Conservation (phyloP, 2,329 filamentous ascomycete genomes). For the Aspergillus hortae region DNA sequence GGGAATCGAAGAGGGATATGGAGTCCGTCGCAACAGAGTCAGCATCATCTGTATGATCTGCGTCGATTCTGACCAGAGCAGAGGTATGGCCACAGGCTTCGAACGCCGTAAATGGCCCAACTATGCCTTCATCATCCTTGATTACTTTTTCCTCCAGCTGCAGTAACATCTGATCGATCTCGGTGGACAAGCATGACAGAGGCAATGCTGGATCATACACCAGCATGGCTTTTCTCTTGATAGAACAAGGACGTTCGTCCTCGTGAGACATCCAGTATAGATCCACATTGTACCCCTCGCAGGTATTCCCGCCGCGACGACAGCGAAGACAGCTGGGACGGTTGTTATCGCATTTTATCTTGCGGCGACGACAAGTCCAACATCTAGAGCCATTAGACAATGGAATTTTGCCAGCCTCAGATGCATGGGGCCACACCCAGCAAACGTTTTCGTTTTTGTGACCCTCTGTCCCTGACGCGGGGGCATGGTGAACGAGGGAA, state of each 20-base stretch:
- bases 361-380: constrained; percentile 8
- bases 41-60: background rate
- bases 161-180: background rate
- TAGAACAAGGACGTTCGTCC: constrained; percentile 2
- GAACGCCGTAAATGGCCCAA: background rate
- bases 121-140: background rate
- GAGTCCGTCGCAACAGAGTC: background rate
- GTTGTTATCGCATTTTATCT: constrained; percentile 6
- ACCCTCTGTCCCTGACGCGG: background rate
- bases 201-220: background rate
- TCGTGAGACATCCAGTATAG: constrained; percentile 3
- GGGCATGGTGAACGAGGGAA: background rate
- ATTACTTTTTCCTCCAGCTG: background rate
- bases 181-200: background rate
- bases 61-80: background rate
- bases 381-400: constrained; percentile 1
- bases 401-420: background rate
- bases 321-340: constrained; percentile 5
- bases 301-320: constrained; percentile 5
- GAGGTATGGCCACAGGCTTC: background rate
- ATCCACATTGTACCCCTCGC: constrained; percentile 6
- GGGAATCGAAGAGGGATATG: background rate
- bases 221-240: constrained; percentile 1
- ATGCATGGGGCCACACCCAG: background rate
- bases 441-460: constrained; percentile 6